Percentiles rank a stretch among this genome's conserved stretches.
Evolutionary conservation across 371 early-diverging fungal species (phyloP).

Genomic region (Capillidium heterosporum): DNA sequence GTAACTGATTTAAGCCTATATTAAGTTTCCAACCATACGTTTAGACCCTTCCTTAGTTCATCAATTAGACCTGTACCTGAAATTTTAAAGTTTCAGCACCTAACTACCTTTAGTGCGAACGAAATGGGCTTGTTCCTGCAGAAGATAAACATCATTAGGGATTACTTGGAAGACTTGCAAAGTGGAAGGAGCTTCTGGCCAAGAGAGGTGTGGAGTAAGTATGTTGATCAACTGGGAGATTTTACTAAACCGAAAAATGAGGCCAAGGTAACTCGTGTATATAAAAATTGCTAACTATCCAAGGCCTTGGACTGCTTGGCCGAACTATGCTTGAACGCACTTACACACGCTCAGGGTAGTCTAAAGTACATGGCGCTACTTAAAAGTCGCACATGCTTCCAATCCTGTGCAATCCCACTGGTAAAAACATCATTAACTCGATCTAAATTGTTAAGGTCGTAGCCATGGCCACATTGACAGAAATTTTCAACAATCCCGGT

Average conservation of each 20-base stretch:
- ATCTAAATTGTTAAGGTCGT: slow-evolving; percentile 33
- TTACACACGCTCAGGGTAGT: slow-evolving; percentile 67
- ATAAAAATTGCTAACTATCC: not conserved
- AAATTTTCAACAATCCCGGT: slow-evolving; percentile 67
- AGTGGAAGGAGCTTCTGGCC: slow-evolving; percentile 93
- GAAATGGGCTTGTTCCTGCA: slow-evolving; percentile 93
- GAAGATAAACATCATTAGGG: slow-evolving; percentile 90
- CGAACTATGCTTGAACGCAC: slow-evolving; percentile 69
- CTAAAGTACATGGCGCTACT: slow-evolving; percentile 66
- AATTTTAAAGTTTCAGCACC: not conserved
- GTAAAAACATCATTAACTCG: slow-evolving; percentile 13
- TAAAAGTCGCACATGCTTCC: slow-evolving; percentile 60
- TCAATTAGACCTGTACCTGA: slow-evolving; percentile 5
- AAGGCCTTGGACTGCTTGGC: slow-evolving; percentile 56
- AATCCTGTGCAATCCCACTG: slow-evolving; percentile 94
- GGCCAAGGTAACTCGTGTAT: slow-evolving; percentile 20
- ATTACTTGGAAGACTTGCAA: slow-evolving; percentile 71
- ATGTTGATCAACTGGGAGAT: slow-evolving; percentile 33
- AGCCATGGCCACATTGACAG: slow-evolving; percentile 81
- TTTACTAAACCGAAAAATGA: slow-evolving; percentile 39
- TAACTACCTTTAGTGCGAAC: slow-evolving; percentile 30
- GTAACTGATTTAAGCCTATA: slow-evolving; percentile 4
- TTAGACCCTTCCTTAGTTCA: slow-evolving; percentile 4
- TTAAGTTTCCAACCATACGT: not conserved
- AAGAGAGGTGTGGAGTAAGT: slow-evolving; percentile 65